A percentile compares a stretch with the other conserved stretches of the same genome.
phyloP scores from a whole-genome alignment of 2,329 filamentous ascomycete species.

The Scedosporium minutisporum region DNA sequence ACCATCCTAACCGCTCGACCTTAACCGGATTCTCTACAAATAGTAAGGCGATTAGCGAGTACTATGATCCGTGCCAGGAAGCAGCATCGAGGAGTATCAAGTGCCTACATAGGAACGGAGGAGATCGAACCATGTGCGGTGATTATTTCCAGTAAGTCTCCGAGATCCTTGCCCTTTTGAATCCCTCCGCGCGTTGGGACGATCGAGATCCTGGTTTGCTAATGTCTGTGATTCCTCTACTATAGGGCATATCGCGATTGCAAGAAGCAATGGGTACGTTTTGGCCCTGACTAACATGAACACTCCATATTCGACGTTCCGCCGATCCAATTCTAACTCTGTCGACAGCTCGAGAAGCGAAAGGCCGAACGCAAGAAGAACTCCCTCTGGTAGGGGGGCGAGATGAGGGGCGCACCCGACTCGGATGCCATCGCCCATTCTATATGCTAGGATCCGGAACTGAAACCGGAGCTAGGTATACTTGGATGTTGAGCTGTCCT shows the following conservation, averaged over 20 bases:
- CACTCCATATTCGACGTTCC: constrained; percentile 3
- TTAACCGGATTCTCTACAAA: neutral
- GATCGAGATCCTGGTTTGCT: neutral
- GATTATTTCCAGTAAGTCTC: constrained; percentile 85
- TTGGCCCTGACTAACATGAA: neutral
- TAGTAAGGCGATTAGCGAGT: constrained; percentile 84
- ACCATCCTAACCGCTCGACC: neutral
- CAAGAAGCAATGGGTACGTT: constrained; percentile 81
- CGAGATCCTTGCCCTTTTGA: neutral
- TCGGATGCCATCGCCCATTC: too few relatives aligned
- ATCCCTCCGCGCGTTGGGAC: neutral
- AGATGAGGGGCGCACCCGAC: too few relatives aligned
- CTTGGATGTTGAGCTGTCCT: too few relatives aligned
- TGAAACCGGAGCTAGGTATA: too few relatives aligned
- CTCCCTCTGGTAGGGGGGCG: neutral
- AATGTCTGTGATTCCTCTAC: constrained; percentile 11
- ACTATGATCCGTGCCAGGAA: constrained; percentile 91
- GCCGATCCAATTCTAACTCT: constrained; percentile 10
- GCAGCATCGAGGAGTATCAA: constrained; percentile 75
- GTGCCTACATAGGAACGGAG: constrained; percentile 81
- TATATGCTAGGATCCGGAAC: too few relatives aligned
- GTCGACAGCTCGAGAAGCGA: neutral
- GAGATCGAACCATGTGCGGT: constrained; percentile 78
- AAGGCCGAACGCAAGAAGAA: neutral
- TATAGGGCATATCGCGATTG: constrained; percentile 82